Base-by-base conservation (phyloP, 805 yeast species). In the Pichia occidentalis region DNA sequence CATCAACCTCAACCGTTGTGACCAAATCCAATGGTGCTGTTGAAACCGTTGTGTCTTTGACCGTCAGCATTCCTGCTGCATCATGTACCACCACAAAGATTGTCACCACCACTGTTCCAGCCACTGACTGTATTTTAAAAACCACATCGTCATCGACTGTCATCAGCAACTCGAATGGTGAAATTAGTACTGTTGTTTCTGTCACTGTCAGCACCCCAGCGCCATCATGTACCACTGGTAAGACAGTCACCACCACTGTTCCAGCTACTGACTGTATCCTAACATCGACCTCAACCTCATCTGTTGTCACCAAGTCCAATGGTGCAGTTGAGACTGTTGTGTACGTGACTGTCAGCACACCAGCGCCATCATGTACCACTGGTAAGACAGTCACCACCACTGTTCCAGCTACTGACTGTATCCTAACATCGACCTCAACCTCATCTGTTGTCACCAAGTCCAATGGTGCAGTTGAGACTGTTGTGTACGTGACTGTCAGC, bases 1-100 rank as follows among this genome's bases (percentile, higher is more conserved):
- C 12, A 5, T 27, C 37, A 7, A 7, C 32, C 12, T 19, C 27
- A 19, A 13, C 19, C 4, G 20, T 17, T 1, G 14, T n/a, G 1
- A 32, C 29, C 1, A 18, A 16, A 12, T 21, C 7, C 16, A 11
- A 20, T 13, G 7, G 13, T 5, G 12, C 13, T 9, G 10, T 14
- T 5, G 22, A 30, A 14, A 8, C 11, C 16, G 13, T 27, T 13
- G 32, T 27, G 9, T 20, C 24, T 17, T n/a, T 24, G 12, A 16
- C 24, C 24, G 22, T 32, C 16, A 22, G 17, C 7, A 32, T 29
- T 5, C 36, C 36, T 17, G 26, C 24, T 12, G 12, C 25, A 2
- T n/a, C 33, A 4, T 30, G 33, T 30, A 30, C 33, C 18, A 11
- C 33, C 11, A 21, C n/a, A n/a, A n/a, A n/a, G n/a, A n/a, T n/a